Percentiles rank a stretch among this genome's conserved stretches.
phyloP scores from a whole-genome alignment of 2,329 filamentous ascomycete species.

The Penicillium sp. region DNA sequence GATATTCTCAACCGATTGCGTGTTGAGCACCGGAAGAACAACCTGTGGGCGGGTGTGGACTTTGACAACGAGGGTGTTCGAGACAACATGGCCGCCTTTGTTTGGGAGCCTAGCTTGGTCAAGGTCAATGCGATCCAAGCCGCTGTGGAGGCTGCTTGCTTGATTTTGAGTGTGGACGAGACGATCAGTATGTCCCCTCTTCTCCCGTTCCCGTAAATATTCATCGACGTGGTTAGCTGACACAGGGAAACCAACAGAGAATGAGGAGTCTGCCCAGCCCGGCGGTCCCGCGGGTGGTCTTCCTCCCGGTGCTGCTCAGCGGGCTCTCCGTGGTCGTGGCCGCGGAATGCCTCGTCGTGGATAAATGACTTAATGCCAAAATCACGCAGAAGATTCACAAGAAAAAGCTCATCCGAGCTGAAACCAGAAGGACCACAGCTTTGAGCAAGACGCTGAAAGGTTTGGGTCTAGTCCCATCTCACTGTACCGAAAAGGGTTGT shows the following conservation, averaged over 20 bases:
- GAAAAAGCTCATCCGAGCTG: not conserved
- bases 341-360: constrained; percentile 68
- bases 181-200: constrained; percentile 65
- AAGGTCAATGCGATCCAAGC: constrained; percentile 98
- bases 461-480: not conserved
- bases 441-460: not conserved
- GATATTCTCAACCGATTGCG: constrained; percentile 95
- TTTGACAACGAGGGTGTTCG: constrained; percentile 86
- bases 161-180: constrained; percentile 95
- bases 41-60: constrained; percentile 92
- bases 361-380: constrained; percentile 22
- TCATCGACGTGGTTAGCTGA: constrained; percentile 6
- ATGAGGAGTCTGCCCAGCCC: constrained; percentile 83
- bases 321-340: constrained; percentile 77
- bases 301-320: constrained; percentile 77
- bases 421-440: constrained; percentile 1
- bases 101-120: constrained; percentile 94
- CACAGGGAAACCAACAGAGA: constrained; percentile 46
- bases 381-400: constrained; percentile 18
- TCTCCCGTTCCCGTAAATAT: not conserved
- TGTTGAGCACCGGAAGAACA: constrained; percentile 91
- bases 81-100: constrained; percentile 91
- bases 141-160: constrained; percentile 86
- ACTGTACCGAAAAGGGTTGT: too few relatives aligned
- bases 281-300: constrained; percentile 71